These are phyloP conservation scores for Neonectria faginata DNA, from an alignment of 2,329 filamentous ascomycete species.

Conservation along the genomic window DNA sequence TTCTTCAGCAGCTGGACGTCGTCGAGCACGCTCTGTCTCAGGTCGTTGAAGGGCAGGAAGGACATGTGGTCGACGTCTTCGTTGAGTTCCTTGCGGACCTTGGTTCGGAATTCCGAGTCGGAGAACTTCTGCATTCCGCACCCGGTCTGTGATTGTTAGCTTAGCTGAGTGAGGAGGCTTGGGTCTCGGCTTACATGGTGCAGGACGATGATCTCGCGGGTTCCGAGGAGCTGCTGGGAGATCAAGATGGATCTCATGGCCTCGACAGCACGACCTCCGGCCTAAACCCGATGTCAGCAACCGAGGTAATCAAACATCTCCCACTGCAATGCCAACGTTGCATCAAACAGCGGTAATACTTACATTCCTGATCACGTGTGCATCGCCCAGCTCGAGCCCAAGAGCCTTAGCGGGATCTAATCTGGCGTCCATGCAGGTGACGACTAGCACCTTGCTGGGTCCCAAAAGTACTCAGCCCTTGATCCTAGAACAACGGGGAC, in stretches of 20 bases:
- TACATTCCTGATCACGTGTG: constrained; percentile 81
- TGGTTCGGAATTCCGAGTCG: constrained; percentile 65
- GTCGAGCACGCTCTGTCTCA: constrained; percentile 72
- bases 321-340: background rate
- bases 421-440: constrained; percentile 88
- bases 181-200: constrained; percentile 64
- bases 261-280: constrained; percentile 74
- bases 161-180: background rate
- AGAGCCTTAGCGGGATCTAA: constrained; percentile 76
- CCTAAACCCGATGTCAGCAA: constrained; percentile 25
- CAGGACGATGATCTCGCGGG: constrained; percentile 78
- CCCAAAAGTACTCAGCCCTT: constrained; percentile 24
- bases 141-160: constrained; percentile 48
- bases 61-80: constrained; percentile 64
- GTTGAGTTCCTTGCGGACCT: constrained; percentile 71
- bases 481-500: constrained; percentile 22
- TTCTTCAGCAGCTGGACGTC: constrained; percentile 74
- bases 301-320: background rate
- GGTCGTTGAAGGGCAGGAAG: constrained; percentile 74
- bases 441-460: constrained; percentile 52
- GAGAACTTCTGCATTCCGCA: constrained; percentile 75
- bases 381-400: constrained; percentile 73
- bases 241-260: constrained; percentile 81
- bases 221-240: constrained; percentile 82
- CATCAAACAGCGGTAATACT: constrained; percentile 7